Evolutionary conservation across 2,329 filamentous ascomycete genomes (phyloP), one percentile per base, ranked within the genome.

Genomic region (Rhynchosporium graminicola): DNA sequence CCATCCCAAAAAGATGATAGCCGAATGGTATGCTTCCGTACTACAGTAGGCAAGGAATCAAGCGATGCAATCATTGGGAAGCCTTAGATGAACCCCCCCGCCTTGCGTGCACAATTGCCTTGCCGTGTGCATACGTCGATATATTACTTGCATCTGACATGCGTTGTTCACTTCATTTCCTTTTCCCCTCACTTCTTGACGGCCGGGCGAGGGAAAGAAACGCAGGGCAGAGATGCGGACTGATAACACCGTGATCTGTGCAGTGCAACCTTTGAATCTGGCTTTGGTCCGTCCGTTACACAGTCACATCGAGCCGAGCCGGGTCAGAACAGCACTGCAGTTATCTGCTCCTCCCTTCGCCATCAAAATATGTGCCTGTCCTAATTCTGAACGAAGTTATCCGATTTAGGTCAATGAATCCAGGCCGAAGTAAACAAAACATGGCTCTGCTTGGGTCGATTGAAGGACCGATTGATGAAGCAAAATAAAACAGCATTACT

Each of bases 101-200:
- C 51, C 28, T 54, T 10, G 36, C 20, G 28, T 15, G n/a, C 4
- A n/a, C 8, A n/a, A 26, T 26, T 46, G 43, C 43, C 43, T 20
- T 46, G 43, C 20, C 26, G 20, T 8, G n/a, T 46, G 51, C 51
- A 54, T 54, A 54, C 51, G 26, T 33, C 51, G 51, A 54, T 54
- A 54, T 40, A 54, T 54, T 54, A 38, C 48, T 20, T 54, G 20
- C 51, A 54, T 54, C 51, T 54, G 51, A 54, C 51, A 40, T 40
- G 51, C 20, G 36, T 20, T 45, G 12, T n/a, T 40, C 26, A 26
- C n/a, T 9, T 28, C 7, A 15, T 29, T 20, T 54, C 28, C 51
- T 40, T 42, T 42, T 40, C 51, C 51, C 36, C 20, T 54, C 36
- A 42, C 20, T 54, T 9, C 5, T 40, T 9, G 40, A 12, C 8